These are phyloP conservation scores for Epichloe gansuensis DNA, from an alignment of 2,329 filamentous ascomycete species.

Conservation along the genomic window DNA sequence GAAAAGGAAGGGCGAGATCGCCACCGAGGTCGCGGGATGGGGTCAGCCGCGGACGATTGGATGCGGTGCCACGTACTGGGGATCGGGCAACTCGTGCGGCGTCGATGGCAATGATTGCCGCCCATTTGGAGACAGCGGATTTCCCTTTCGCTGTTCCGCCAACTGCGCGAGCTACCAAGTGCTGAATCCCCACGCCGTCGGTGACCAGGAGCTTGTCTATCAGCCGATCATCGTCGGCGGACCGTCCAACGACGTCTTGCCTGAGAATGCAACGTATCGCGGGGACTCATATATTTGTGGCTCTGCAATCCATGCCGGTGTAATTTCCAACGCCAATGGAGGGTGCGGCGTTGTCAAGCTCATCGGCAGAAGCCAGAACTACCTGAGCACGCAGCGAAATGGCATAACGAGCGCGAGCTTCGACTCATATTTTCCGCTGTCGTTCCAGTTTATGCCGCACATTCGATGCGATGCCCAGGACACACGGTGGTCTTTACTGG, in stretches of 20 bases:
- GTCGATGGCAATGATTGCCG: slow-evolving; percentile 63
- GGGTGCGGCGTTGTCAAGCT: slow-evolving; percentile 74
- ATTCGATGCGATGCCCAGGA: slow-evolving; percentile 61
- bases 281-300: slow-evolving; percentile 83
- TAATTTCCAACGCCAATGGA: slow-evolving; percentile 58
- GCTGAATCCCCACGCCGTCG: slow-evolving; percentile 64
- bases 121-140: slow-evolving; percentile 57
- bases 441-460: slow-evolving; percentile 62
- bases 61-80: slow-evolving; percentile 62
- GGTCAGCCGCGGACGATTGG: slow-evolving; percentile 52
- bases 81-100: slow-evolving; percentile 57
- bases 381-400: slow-evolving; percentile 51
- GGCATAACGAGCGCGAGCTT: slow-evolving; percentile 70
- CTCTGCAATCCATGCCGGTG: slow-evolving; percentile 71
- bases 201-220: slow-evolving; percentile 55
- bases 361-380: slow-evolving; percentile 55
- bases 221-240: slow-evolving; percentile 57
- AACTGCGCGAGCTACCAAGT: slow-evolving; percentile 55
- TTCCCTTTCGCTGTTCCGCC: slow-evolving; percentile 64
- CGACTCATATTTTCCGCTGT: slow-evolving; percentile 78
- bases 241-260: slow-evolving; percentile 30
- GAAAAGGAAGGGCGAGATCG: slow-evolving; percentile 47
- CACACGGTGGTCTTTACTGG: slow-evolving; percentile 72
- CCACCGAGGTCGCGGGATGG: slow-evolving; percentile 53
- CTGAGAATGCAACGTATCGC: slow-evolving; percentile 54